phyloP scores from a whole-genome alignment of 352 stramenopile genomes.

The Phytophthora citrophthora region DNA sequence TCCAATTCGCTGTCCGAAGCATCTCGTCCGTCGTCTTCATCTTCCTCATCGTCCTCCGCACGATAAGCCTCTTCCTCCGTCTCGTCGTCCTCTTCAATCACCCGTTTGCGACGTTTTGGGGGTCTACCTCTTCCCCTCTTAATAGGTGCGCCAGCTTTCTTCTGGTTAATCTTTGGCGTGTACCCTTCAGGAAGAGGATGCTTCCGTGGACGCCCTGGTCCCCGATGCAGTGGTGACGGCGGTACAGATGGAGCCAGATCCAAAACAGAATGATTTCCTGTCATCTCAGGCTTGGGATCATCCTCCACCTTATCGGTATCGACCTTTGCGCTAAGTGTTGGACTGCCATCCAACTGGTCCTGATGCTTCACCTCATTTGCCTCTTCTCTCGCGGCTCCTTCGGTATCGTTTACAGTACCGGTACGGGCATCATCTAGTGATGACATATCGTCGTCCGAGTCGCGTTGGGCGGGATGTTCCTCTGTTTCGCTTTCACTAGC shows the following conservation, averaged over 20 bases:
- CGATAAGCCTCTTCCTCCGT: conserved; percentile 27
- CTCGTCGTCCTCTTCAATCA: conserved; percentile 24
- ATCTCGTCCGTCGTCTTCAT: conserved; percentile 25
- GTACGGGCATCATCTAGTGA: conserved; percentile 8
- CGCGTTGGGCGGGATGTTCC: conserved; percentile 3
- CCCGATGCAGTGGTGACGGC: conserved; percentile 12
- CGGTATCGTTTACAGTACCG: background rate
- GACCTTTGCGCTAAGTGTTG: background rate
- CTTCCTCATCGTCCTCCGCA: conserved; percentile 24
- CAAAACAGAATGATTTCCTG: conserved; percentile 8
- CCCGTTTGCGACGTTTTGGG: conserved; percentile 21
- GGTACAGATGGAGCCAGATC: background rate
- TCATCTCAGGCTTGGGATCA: background rate
- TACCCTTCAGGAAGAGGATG: background rate
- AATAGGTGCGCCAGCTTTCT: conserved; percentile 10
- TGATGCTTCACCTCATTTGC: conserved; percentile 2
- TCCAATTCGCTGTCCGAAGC: conserved; percentile 72
- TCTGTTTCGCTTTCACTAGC: conserved; percentile 17
- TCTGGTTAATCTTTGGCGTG: conserved; percentile 10
- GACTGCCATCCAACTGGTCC: background rate
- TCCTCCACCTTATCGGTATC: conserved; percentile 6
- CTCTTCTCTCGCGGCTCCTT: conserved; percentile 8
- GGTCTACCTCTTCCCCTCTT: conserved; percentile 32
- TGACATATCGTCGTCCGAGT: conserved; percentile 3
- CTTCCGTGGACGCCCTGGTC: conserved; percentile 24